Base-by-base conservation (phyloP, 2,329 filamentous ascomycete genomes). In the Ceratocystiopsis sp. region DNA sequence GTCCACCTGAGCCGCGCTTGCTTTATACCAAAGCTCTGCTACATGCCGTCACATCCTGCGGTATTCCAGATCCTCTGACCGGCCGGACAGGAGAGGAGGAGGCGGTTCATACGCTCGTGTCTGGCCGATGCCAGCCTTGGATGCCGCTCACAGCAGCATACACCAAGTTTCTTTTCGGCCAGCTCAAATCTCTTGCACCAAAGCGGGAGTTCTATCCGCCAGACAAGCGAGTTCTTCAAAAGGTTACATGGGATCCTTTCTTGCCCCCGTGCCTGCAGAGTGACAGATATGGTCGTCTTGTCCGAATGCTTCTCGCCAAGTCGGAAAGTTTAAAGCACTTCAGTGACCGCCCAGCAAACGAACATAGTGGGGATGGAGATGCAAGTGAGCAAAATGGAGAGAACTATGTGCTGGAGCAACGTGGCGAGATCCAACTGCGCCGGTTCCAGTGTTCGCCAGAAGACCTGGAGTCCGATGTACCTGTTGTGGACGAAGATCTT, bases 51-150 rank as follows among this genome's bases (percentile, higher is more conserved):
- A 82, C 78, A 0, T 77, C 76, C 0, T 72, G 68, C 32, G 50
- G 67, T 0, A 34, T 80, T 0, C 67, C 71, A 0, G 78, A 82
- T 51, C 56, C 61, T 0, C 60, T 82, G 0, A 80, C 75, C 0
- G 58, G 64, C 0, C 61, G 66, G 0, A 80, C 74, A 0, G 78
- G 78, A 0, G 68, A 65, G 0, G 77, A 82, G 51, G 75, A 80
- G 53, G 67, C 73, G 0, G 46, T 75, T 0, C 55, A 62, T 2
- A 64, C 61, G 25, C 56, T 80, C 0, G 50, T 55, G 3, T 71
- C 72, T 0, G 71, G 66, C 0, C 55, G 57, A 2, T 68, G 65
- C 33, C 67, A 71, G 33, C 69, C 70, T 0, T 74, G 68, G 68
- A 51, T 44, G 0, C 57, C 61, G 0, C 38, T 67, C 2, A 32